phyloP scores from a whole-genome alignment of 2,329 filamentous ascomycete species.

The Penicillium aurantiogriseum region DNA sequence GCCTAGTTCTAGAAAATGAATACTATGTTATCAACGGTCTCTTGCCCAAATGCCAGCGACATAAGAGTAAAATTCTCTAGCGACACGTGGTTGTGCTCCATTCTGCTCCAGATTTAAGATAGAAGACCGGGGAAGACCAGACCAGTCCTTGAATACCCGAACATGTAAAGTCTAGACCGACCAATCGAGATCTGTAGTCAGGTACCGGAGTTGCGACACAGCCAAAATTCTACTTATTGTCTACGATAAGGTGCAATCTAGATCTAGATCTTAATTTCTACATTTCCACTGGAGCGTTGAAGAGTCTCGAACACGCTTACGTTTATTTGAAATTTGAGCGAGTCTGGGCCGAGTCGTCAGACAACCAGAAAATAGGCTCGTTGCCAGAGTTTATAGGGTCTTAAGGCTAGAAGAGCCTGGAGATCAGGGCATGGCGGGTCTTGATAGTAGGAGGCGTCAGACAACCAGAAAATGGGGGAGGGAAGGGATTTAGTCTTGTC shows the following conservation, averaged over 20 bases:
- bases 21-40: too few relatives aligned
- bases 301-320: not conserved
- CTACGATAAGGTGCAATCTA: not conserved
- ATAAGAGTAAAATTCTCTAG: not conserved
- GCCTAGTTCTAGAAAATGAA: not conserved
- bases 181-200: not conserved
- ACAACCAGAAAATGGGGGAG: not conserved
- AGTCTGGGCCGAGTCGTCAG: not conserved
- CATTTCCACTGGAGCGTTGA: not conserved
- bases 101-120: not conserved
- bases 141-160: not conserved
- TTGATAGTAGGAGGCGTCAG: not conserved
- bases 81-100: not conserved
- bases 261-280: not conserved
- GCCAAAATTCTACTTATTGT: not conserved
- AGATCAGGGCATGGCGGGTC: not conserved
- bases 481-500: not conserved
- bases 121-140: not conserved
- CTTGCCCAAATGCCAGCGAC: not conserved
- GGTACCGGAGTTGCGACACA: not conserved
- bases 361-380: not conserved
- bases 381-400: not conserved
- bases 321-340: not conserved
- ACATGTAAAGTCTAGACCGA: not conserved
- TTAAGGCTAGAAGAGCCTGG: not conserved